Evolutionary conservation across 2,329 filamentous ascomycete species (phyloP), one percentile per base, ranked within the genome.

Genomic region (Trichophyton benhamiae): DNA sequence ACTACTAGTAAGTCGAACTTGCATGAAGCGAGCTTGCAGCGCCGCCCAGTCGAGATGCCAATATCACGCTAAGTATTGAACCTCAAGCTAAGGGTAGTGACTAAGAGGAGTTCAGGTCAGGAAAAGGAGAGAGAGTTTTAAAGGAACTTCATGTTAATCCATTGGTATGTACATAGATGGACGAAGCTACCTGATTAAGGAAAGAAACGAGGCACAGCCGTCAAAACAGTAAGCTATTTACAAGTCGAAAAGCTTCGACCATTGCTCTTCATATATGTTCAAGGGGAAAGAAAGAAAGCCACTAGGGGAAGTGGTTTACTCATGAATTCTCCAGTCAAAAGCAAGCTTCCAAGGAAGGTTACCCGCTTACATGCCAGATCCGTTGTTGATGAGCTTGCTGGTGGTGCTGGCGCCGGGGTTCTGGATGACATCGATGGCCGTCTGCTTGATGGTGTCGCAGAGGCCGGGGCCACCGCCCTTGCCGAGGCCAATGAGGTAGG

Each of bases 401-500:
- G 68, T 67, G 64, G 68, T 71, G 44, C 65, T 68, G 9, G 62
- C 17, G 38, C 62, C 59, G 2, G 64, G 61, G 61, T 65, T 62
- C 3, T 53, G 63, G 59, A 71, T 64, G 55, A 65, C 67, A 49
- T 60, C 64, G 17, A 41, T 65, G 49, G 82, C 83, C 33, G 86
- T 78, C 63, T 74, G 69, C 74, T 79, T 79, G 69, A 86, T 79
- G 65, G 78, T 75, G 61, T 75, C 65, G 33, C 73, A 73, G 60
- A 83, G 77, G 8, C 68, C 73, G 41, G 70, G 72, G 57, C 73
- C 72, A 6, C 71, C 76, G 63, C 84, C 70, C 58, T 71, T 67
- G 73, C 83, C 80, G 60, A 84, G 76, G 59, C 74, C 67, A 57
- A 68, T 79, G 48, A 81, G 72, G 67, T 80, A 81, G 8, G 81